These are phyloP conservation scores for Ceratocystis harringtonii DNA, from an alignment of 2,329 filamentous ascomycete species.

Conservation along the genomic window DNA sequence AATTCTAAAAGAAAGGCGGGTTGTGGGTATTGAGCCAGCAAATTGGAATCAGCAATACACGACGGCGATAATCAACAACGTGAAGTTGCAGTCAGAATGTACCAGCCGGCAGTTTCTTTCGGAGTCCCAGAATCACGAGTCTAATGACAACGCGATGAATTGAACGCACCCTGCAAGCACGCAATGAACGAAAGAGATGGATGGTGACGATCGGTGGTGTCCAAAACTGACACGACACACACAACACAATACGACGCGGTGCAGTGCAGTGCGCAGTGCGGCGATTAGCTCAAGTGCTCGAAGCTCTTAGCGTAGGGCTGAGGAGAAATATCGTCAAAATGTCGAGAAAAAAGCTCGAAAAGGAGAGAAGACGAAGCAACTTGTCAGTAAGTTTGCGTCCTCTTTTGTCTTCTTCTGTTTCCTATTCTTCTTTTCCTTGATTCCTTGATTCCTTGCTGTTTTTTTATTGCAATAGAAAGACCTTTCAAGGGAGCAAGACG, in stretches of 20 bases:
- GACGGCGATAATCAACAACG: neutral
- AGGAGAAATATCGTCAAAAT: neutral
- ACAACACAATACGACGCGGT: neutral
- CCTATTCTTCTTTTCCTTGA: neutral
- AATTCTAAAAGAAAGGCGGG: neutral
- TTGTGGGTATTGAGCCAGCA: neutral
- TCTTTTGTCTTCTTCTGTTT: neutral
- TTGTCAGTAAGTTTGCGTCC: neutral
- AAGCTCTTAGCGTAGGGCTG: neutral
- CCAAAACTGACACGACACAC: neutral
- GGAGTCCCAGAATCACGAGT: neutral
- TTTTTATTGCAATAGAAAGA: neutral
- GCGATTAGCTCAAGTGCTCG: neutral
- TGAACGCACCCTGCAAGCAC: neutral
- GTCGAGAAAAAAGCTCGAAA: neutral
- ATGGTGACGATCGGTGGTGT: neutral
- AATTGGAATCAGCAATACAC: neutral
- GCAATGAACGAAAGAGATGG: neutral
- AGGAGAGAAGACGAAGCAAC: neutral
- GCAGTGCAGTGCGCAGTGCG: neutral
- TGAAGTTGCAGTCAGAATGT: neutral
- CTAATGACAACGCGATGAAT: neutral
- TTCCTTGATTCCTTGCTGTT: neutral
- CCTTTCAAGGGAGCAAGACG: neutral
- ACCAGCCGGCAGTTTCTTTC: neutral